Evolutionary conservation across 495 filamentous ascomycete species (phyloP).

Genomic region (Daldinia loculata): DNA sequence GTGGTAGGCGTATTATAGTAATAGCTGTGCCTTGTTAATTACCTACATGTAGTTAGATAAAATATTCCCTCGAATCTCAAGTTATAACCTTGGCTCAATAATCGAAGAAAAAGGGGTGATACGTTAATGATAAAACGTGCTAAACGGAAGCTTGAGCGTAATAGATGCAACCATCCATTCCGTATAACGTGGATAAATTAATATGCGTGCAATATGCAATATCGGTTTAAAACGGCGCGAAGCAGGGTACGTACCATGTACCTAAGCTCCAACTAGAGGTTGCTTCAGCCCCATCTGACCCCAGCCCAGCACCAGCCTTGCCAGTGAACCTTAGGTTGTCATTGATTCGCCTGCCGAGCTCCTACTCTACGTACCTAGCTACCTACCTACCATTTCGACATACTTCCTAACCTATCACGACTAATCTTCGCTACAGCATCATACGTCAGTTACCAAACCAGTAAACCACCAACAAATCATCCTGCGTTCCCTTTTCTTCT

Average conservation of each 20-base stretch:
- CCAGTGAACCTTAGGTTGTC: constrained; percentile 19
- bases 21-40: too few relatives aligned
- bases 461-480: not conserved
- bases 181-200: not conserved
- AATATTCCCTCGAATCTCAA: not conserved
- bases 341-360: constrained; percentile 14
- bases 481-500: not conserved
- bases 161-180: not conserved
- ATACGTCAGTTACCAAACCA: constrained; percentile 3
- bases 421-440: constrained; percentile 3
- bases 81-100: not conserved
- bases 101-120: too few relatives aligned
- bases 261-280: not conserved
- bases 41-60: too few relatives aligned
- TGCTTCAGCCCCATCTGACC: constrained; percentile 1
- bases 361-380: not conserved
- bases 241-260: not conserved
- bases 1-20: not conserved
- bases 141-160: too few relatives aligned
- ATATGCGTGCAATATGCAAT: not conserved
- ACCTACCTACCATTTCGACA: constrained; percentile 2
- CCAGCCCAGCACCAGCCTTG: constrained; percentile 16
- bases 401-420: constrained; percentile 13
- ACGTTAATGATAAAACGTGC: too few relatives aligned
- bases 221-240: not conserved